phyloP scores from a whole-genome alignment of 495 filamentous ascomycete species.

The Daldinia concentrica region DNA sequence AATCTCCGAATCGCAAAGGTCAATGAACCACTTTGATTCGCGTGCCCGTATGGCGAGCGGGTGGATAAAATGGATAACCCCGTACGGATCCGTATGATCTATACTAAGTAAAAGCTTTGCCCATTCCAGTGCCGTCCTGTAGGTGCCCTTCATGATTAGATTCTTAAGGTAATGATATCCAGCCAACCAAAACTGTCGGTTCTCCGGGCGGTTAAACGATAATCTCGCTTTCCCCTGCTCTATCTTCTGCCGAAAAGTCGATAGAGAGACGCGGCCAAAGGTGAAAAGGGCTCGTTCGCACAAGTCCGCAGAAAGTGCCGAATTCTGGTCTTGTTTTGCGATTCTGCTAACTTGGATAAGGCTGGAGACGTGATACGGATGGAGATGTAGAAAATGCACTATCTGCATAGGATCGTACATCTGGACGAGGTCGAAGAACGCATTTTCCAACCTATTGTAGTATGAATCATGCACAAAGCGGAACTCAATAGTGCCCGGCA shows the following conservation, averaged over 20 bases:
- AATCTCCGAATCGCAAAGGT: slow-evolving; percentile 69
- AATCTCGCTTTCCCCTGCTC: slow-evolving; percentile 80
- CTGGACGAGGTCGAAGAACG: slow-evolving; percentile 82
- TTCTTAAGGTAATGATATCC: slow-evolving; percentile 87
- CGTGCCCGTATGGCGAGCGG: slow-evolving; percentile 81
- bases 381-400: slow-evolving; percentile 52
- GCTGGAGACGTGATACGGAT: slow-evolving; percentile 87
- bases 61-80: slow-evolving; percentile 78
- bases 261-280: slow-evolving; percentile 85
- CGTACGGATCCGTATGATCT: slow-evolving; percentile 84
- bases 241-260: slow-evolving; percentile 78
- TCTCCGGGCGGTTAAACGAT: slow-evolving; percentile 81
- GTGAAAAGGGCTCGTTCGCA: slow-evolving; percentile 92
- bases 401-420: slow-evolving; percentile 78
- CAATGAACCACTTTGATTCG: slow-evolving; percentile 78
- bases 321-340: slow-evolving; percentile 87
- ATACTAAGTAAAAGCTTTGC: slow-evolving; percentile 82
- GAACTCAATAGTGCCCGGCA: slow-evolving; percentile 67
- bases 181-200: slow-evolving; percentile 91
- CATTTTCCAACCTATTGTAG: slow-evolving; percentile 80
- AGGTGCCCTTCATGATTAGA: slow-evolving; percentile 89
- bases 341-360: slow-evolving; percentile 93
- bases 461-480: slow-evolving; percentile 74
- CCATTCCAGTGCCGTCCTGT: slow-evolving; percentile 93
- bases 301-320: slow-evolving; percentile 83